Base-by-base conservation (phyloP, 139 green algal species). In the Chlamydomonas sphaeroides region DNA sequence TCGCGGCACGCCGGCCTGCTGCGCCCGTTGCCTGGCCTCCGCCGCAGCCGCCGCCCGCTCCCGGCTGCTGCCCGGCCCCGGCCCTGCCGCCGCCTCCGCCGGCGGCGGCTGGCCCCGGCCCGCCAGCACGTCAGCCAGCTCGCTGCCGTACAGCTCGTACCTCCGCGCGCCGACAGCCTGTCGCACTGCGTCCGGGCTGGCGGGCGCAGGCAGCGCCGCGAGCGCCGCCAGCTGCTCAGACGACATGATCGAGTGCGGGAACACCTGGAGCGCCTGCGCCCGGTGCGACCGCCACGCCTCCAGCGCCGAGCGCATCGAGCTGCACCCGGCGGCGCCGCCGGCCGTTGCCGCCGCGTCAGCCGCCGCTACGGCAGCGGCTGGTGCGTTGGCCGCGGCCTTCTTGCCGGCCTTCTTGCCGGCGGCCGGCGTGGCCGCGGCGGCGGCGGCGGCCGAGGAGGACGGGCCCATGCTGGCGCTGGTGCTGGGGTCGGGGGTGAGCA, bases 71-170 rank as follows among this genome's bases (percentile, higher is more conserved):
- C 14, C 28, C 65, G 49, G 18, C 36, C 10, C 35, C 62, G 41
- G 8, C 66, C 6, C 66, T 26, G 59, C 69, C 38, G 18, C n/a
- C 28, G 28, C 39, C 39, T 36, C 38, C 38, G 30, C 39, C 45
- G 42, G 23, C 65, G 77, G 65, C 65, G 49, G 23, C 49, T 41
- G 32, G 65, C 35, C 75, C 17, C 77, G 35, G 15, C 65, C 65
- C 32, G n/a, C 48, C 48, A 84, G 49, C 35, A 84, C 77, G 18
- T 75, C 65, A 45, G 28, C 28, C 35, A 84, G 65, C 33, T 74
- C 77, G 2, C 21, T 33, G 28, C 77, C 77, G 63, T 84, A 76
- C 65, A 84, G 48, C 49, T 84, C 77, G 49, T 67, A 76, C 36
- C 77, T 62, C 35, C 65, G 48, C 30, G 32, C 77, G 36, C 77